phyloP scores from a whole-genome alignment of 1,139 yeast genomes.

The Chernovozyma sophiae-reginae region DNA sequence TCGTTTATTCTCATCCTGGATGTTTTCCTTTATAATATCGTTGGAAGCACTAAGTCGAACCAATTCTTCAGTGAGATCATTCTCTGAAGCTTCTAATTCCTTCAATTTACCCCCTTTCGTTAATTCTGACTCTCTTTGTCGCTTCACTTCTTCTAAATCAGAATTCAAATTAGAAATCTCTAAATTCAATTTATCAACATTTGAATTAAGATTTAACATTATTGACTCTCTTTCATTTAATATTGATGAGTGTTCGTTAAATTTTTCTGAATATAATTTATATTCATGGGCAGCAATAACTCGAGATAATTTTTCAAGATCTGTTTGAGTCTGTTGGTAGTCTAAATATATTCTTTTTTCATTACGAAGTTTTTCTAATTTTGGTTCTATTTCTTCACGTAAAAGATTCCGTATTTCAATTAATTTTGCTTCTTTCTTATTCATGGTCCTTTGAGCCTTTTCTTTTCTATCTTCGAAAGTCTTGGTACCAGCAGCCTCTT shows the following conservation, averaged over 20 bases:
- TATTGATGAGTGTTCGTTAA: constrained; percentile 35
- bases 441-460: constrained; percentile 87
- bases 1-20: constrained; percentile 42
- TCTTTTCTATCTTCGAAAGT: constrained; percentile 93
- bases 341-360: constrained; percentile 84
- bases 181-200: constrained; percentile 39
- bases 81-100: constrained; percentile 57
- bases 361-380: constrained; percentile 70
- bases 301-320: constrained; percentile 69
- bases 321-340: constrained; percentile 79
- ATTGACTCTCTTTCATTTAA: constrained; percentile 33
- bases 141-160: constrained; percentile 56
- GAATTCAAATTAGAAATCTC: constrained; percentile 61
- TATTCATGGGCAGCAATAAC: constrained; percentile 80
- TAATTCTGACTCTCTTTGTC: constrained; percentile 55
- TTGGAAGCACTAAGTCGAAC: constrained; percentile 65
- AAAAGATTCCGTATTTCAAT: constrained; percentile 71
- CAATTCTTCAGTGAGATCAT: constrained; percentile 56
- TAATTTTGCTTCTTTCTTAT: constrained; percentile 82
- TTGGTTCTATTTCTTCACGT: constrained; percentile 89
- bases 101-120: constrained; percentile 60
- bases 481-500: constrained; percentile 97
- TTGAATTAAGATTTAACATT: constrained; percentile 31
- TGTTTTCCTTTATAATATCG: constrained; percentile 53
- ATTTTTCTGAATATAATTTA: constrained; percentile 37